Evolutionary conservation across 2,329 filamentous ascomycete species (phyloP).

Genomic region (Tolypocladium tropicale): DNA sequence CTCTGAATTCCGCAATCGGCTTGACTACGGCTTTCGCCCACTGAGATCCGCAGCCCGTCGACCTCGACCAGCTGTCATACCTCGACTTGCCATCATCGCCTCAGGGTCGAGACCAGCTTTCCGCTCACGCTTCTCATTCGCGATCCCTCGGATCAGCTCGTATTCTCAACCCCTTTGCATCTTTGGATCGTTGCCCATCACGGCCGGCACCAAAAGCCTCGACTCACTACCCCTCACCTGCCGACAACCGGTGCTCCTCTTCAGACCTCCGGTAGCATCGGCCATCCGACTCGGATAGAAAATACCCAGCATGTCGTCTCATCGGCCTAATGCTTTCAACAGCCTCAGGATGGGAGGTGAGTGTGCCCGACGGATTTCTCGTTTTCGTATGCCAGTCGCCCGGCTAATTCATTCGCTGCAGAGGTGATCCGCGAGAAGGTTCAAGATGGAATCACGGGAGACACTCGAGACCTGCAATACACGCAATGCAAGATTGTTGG

Average conservation of each 20-base stretch:
- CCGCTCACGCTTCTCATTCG: too few relatives aligned
- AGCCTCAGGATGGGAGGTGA: constrained; percentile 94
- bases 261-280: constrained; percentile 15
- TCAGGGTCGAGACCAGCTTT: not conserved
- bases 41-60: not conserved
- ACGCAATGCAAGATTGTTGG: constrained; percentile 99
- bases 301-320: constrained; percentile 63
- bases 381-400: constrained; percentile 5
- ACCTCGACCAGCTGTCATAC: not conserved
- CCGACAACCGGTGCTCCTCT: constrained; percentile 11
- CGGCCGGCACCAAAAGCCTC: constrained; percentile 20
- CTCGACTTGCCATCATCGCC: not conserved
- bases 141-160: constrained; percentile 2
- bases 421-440: constrained; percentile 98
- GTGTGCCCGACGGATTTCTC: constrained; percentile 20
- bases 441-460: constrained; percentile 93
- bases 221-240: constrained; percentile 18
- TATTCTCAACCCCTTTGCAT: constrained; percentile 7
- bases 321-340: constrained; percentile 80
- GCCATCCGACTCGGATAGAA: constrained; percentile 14
- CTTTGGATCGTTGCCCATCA: constrained; percentile 22
- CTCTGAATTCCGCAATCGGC: not conserved
- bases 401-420: constrained; percentile 28
- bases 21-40: not conserved
- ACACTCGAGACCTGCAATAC: constrained; percentile 94